Evolutionary conservation across 2,329 filamentous ascomycete species (phyloP).

Genomic region (Paracorniculantispora psalliotae): DNA sequence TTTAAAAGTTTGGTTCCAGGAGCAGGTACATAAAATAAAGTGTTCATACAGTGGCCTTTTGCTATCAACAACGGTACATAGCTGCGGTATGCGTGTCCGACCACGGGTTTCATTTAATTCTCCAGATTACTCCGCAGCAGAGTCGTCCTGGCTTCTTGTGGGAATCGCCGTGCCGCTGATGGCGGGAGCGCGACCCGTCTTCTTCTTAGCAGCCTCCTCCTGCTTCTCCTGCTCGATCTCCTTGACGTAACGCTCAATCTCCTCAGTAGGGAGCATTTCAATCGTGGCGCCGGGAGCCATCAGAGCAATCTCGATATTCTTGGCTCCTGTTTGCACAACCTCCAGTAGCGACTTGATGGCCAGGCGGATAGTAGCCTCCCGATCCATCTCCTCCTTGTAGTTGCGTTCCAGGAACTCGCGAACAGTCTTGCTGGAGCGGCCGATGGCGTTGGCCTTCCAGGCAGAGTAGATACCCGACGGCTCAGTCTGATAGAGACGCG

Average conservation of each 20-base stretch:
- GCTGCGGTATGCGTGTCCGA: conserved; percentile 16
- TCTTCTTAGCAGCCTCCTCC: conserved; percentile 96
- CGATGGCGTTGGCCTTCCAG: conserved; percentile 99
- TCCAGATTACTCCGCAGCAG: conserved; percentile 27
- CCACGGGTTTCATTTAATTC: conserved; percentile 19
- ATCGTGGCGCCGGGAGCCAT: conserved; percentile 90
- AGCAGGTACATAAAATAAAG: not conserved
- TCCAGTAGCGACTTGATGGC: conserved; percentile 97
- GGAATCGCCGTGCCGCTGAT: conserved; percentile 68
- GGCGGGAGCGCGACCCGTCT: conserved; percentile 70
- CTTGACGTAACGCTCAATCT: conserved; percentile 97
- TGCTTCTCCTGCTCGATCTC: conserved; percentile 99
- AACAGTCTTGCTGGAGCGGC: conserved; percentile 96
- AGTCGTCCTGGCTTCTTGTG: conserved; percentile 52
- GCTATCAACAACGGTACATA: conserved; percentile 21
- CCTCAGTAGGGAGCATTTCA: conserved; percentile 90
- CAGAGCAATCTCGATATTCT: conserved; percentile 99
- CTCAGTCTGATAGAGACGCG: conserved; percentile 94
- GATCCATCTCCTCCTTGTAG: conserved; percentile 97
- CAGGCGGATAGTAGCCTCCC: conserved; percentile 90
- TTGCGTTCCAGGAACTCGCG: conserved; percentile 98
- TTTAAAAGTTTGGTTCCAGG: not conserved
- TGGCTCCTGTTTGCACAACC: conserved; percentile 96
- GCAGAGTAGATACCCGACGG: conserved; percentile 99
- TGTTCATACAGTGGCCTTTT: conserved; percentile 22